A percentile compares a stretch with the other conserved stretches of the same genome.
phyloP scores from a whole-genome alignment of 441 rosid genomes.

The Syzygium syzygioides region DNA sequence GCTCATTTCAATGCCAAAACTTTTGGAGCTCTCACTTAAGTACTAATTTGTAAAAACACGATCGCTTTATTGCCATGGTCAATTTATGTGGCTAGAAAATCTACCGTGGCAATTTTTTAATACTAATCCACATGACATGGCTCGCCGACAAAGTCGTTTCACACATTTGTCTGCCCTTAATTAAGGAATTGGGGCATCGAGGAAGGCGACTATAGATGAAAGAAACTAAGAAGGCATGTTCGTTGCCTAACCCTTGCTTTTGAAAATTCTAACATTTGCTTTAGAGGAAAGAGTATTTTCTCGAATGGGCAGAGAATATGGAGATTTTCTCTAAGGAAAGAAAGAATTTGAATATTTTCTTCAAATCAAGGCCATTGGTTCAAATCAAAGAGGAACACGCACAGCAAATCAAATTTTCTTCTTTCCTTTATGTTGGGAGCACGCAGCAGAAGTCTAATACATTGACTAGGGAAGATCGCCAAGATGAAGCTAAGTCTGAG shows the following conservation, averaged over 20 bases:
- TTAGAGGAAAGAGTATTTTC: background rate
- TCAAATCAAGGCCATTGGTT: background rate
- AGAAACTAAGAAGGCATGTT: background rate
- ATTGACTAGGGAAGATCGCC: too few relatives aligned
- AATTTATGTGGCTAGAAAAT: rapidly evolving
- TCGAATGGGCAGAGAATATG: background rate
- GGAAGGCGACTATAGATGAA: background rate
- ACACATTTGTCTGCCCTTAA: background rate
- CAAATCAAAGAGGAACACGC: background rate
- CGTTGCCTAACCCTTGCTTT: background rate
- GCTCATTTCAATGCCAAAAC: rapidly evolving
- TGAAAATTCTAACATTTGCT: background rate
- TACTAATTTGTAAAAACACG: background rate
- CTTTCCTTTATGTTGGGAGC: background rate
- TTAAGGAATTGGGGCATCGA: background rate
- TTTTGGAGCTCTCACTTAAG: rapidly evolving
- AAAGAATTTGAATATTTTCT: background rate
- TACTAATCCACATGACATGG: background rate
- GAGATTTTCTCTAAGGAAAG: background rate
- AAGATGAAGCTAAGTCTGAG: too few relatives aligned
- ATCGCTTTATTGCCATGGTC: rapidly evolving
- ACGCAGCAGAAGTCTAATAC: too few relatives aligned
- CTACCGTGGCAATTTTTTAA: background rate
- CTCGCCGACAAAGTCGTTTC: background rate
- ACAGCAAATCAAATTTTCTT: background rate